These are phyloP conservation scores for Boletellus ananiceps DNA, from an alignment of 768 basidiomycete genomes.

Conservation along the genomic window DNA sequence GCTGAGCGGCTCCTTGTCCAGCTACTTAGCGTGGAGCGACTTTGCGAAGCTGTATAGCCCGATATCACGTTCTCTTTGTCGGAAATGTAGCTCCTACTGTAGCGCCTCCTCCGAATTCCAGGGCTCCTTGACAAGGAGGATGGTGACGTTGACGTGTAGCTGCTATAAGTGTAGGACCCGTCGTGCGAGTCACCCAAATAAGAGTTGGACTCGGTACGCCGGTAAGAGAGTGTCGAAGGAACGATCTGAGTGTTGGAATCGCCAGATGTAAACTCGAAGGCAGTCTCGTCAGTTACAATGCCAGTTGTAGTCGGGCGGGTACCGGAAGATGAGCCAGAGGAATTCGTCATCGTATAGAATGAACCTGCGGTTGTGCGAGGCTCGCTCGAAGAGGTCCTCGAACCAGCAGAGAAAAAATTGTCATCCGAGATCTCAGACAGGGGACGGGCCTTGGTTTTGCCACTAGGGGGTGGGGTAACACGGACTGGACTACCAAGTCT, in stretches of 20 bases:
- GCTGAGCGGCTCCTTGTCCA: constrained; percentile 32
- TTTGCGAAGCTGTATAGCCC: constrained; percentile 32
- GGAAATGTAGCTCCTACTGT: constrained; percentile 36
- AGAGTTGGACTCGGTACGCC: constrained; percentile 51
- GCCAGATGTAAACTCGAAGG: constrained; percentile 36
- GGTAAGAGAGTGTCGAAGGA: constrained; percentile 49
- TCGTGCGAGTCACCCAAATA: constrained; percentile 54
- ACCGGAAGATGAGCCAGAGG: constrained; percentile 30
- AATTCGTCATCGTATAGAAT: constrained; percentile 33
- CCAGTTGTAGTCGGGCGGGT: constrained; percentile 27
- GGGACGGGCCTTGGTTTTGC: constrained; percentile 27
- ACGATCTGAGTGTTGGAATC: constrained; percentile 41
- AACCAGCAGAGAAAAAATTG: constrained; percentile 43
- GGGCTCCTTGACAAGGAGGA: constrained; percentile 54
- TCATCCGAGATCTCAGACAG: constrained; percentile 39
- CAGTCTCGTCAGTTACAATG: constrained; percentile 37
- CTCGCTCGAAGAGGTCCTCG: constrained; percentile 30
- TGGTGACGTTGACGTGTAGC: constrained; percentile 40
- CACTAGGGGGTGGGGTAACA: constrained; percentile 44
- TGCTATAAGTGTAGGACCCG: constrained; percentile 31
- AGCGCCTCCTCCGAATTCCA: constrained; percentile 51
- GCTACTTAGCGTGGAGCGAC: constrained; percentile 31
- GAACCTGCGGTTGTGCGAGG: constrained; percentile 26
- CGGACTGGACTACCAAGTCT: constrained; percentile 39
- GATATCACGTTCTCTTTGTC: constrained; percentile 54